Evolutionary conservation across 1,139 yeast species (phyloP).

Genomic region (Geotrichum reessii): DNA sequence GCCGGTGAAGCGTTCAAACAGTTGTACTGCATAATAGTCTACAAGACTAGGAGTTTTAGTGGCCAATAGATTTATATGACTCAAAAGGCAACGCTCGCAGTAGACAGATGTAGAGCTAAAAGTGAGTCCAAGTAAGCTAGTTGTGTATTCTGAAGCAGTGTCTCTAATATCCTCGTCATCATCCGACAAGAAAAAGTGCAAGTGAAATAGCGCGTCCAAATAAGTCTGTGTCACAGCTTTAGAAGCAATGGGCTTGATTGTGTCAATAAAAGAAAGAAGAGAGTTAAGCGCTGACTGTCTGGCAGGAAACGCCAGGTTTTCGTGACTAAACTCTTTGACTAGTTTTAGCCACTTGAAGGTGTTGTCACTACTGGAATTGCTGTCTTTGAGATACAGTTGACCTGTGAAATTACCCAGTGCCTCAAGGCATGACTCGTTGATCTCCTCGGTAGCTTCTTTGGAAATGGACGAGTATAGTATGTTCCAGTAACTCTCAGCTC

Average conservation of each 20-base stretch:
- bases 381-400: not conserved
- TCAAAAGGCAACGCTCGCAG: conserved; percentile 29
- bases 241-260: not conserved
- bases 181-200: conserved; percentile 48
- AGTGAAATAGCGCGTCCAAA: conserved; percentile 27
- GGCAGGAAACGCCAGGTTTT: conserved; percentile 43
- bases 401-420: conserved; percentile 45
- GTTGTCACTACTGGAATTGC: conserved; percentile 14
- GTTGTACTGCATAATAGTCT: not conserved
- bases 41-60: not conserved
- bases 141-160: conserved; percentile 23
- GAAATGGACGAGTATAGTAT: conserved; percentile 30
- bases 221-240: not conserved
- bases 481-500: conserved; percentile 24
- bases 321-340: conserved; percentile 37
- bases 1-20: conserved; percentile 9
- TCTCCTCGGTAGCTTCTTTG: conserved; percentile 40
- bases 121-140: conserved; percentile 24
- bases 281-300: conserved; percentile 48
- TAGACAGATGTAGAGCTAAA: conserved; percentile 31
- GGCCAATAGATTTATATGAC: conserved; percentile 12
- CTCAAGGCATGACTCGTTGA: conserved; percentile 46
- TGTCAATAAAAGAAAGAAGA: conserved; percentile 33
- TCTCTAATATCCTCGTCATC: conserved; percentile 46
- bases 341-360: conserved; percentile 35